Base-by-base conservation (phyloP, 345 rosid genomes). In the Stellera chamaejasme region DNA sequence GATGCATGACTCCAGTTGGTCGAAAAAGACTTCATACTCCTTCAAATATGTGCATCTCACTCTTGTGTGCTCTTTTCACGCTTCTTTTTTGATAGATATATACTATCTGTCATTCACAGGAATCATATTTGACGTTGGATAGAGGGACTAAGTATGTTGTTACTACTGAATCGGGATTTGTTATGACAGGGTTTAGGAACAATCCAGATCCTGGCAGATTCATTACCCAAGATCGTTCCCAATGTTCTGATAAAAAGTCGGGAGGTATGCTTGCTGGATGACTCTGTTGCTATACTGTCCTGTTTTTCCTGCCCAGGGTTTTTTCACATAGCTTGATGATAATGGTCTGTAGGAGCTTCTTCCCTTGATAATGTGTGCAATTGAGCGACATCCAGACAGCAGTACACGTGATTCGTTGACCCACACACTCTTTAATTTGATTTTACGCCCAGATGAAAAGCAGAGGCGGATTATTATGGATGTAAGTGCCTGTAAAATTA, bases 341-440 rank as follows among this genome's bases (percentile, higher is more conserved):
- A 61, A 15, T 61, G 43, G 11, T 48, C 16, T 9, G 19, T 82
- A 92, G 98, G 98, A 88, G 76, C 91, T 92, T 66, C 98, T 92
- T 54, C 95, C 98, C 13, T 72, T 92, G 67, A 92, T 92, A 77
- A 92, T 88, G 96, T 92, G 98, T 78, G 96, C 96, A 59, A 92
- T 92, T 39, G 98, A 92, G 77, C 84, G 93, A 66, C 98, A 92
- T 75, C 96, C 98, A 61, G 93, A 75, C 70, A 65, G 82, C 60
- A 66, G 55, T 54, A 80, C 83, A 45, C 80, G 96, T 60, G 96
- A 88, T 74, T 88, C 98, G 69, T 78, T 92, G 80, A 92, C 97
- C 39, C 96, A 88, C 70, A 84, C 96, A 45, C 62, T 92, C 45
- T 92, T 92, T 69, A 92, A 92, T 74, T 81, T 92, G 75, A 88